Evolutionary conservation across 192 early-diverging fungal genomes (phyloP), one percentile per base, ranked within the genome.

Genomic region (Allomyces javanicus): DNA sequence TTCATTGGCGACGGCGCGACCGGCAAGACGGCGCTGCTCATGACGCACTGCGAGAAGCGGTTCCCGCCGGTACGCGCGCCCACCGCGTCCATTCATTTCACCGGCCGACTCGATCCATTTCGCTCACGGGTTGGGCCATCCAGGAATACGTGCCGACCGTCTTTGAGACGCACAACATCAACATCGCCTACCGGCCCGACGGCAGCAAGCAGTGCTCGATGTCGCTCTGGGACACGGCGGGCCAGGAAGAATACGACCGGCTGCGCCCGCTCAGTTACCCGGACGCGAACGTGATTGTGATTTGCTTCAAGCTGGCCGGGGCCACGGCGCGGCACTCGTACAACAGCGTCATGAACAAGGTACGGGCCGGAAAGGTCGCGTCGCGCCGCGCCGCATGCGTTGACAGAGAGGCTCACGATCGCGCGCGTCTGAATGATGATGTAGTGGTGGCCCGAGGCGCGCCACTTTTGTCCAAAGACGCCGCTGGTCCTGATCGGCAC

Each of bases 1-100:
- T 58, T 74, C 23, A 75, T 74, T 22, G 73, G 73, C 17, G 74
- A 77, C 63, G 73, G 73, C 27, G 65, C 63, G 23, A 40, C 65
- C 22, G 72, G 72, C 10, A 75, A 75, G 65, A 76, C 74, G 9
- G 67, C 66, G 9, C 33, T 75, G 14, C 74, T 75, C 12, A 64
- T 77, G 62, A 61, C 25, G 24, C 67, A 61, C 24, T 33, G 25
- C 21, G 50, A 25, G 23, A 61, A 70, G 25, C n/a, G 12, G n/a
- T 73, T 74, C 25, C 73, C 72, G 11, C 44, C 66, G 25, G 72
- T 70, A 40, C 40, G 17, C 4, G 3, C 19, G 61, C 66, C 19
- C 0, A 71, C 17, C 3, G 21, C 50, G 10, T 50, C 19, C 12
- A 19, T 50, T 50, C 10, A 7, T 10, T 2, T 10, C 19, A 1